A percentile compares a stretch with the other conserved stretches of the same genome.
phyloP scores from a whole-genome alignment of 1,284 basidiomycete genomes.

The Austropuccinia psidii region DNA sequence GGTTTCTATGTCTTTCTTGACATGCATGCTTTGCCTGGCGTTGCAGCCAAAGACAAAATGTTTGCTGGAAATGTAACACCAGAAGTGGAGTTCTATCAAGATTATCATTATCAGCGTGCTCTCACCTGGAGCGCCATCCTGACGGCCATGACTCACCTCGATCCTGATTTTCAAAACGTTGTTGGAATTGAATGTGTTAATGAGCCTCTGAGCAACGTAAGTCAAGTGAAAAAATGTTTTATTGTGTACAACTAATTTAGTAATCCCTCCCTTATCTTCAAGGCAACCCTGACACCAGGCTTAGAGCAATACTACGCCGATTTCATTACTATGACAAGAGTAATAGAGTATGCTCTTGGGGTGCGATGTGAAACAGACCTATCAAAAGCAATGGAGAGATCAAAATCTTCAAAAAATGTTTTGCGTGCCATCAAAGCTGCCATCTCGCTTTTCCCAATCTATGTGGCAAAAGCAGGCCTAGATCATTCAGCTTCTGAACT shows the following conservation, averaged over 20 bases:
- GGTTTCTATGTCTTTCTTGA: conserved; percentile 20
- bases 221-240: too few relatives aligned
- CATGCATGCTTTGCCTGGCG: conserved; percentile 63
- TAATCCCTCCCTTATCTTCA: too few relatives aligned
- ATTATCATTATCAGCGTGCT: conserved; percentile 63
- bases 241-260: too few relatives aligned
- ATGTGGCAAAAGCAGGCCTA: conserved; percentile 28
- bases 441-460: conserved; percentile 13
- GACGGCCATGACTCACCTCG: conserved; percentile 61
- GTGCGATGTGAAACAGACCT: conserved; percentile 47
- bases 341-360: conserved; percentile 59
- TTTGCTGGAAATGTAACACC: conserved; percentile 62
- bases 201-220: conserved; percentile 52
- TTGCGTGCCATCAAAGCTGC: conserved; percentile 7
- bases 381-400: neutral
- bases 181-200: conserved; percentile 66
- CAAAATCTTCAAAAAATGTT: neutral
- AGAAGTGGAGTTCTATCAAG: conserved; percentile 65
- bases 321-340: conserved; percentile 61
- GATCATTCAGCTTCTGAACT: neutral
- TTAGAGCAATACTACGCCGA: conserved; percentile 57
- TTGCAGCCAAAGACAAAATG: conserved; percentile 56
- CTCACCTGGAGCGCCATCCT: conserved; percentile 68
- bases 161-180: conserved; percentile 60
- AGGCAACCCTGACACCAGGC: conserved; percentile 30